phyloP scores from a whole-genome alignment of 2,329 filamentous ascomycete species.

The Chaetomiaceae sp. region DNA sequence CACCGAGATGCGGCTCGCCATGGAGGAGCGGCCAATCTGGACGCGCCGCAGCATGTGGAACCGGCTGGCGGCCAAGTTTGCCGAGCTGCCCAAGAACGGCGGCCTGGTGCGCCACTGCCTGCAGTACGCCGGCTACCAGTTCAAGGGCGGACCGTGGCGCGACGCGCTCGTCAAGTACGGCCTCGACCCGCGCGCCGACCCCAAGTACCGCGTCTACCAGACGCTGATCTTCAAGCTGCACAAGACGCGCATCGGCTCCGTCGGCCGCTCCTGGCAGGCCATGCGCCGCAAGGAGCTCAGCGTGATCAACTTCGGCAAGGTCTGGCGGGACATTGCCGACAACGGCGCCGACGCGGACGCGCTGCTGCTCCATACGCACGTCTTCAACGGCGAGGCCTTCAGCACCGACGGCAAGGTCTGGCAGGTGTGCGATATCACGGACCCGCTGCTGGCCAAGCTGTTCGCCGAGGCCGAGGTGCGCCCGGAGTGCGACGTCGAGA shows the following conservation, averaged over 20 bases:
- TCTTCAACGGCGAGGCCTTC: conserved; percentile 75
- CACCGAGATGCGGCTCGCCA: conserved; percentile 54
- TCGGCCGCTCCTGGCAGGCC: conserved; percentile 44
- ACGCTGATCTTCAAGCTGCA: conserved; percentile 78
- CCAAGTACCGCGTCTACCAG: conserved; percentile 76
- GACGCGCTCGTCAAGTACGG: conserved; percentile 83
- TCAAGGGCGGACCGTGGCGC: conserved; percentile 86
- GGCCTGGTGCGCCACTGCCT: conserved; percentile 66
- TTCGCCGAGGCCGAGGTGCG: conserved; percentile 58
- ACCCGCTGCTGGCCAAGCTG: conserved; percentile 63
- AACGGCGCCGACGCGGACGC: conserved; percentile 17
- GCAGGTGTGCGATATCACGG: conserved; percentile 88
- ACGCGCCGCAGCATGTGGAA: conserved; percentile 79
- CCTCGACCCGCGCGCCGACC: conserved; percentile 73
- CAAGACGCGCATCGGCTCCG: conserved; percentile 41
- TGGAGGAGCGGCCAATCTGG: conserved; percentile 74
- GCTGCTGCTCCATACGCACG: conserved; percentile 47
- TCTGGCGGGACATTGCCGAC: conserved; percentile 27
- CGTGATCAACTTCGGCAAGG: conserved; percentile 24
- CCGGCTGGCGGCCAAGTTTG: conserved; percentile 43
- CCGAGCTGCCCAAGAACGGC: conserved; percentile 37
- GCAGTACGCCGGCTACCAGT: conserved; percentile 84
- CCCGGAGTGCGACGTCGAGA: conserved; percentile 49
- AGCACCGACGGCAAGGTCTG: conserved; percentile 81
- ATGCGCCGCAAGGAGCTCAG: conserved; percentile 34